These are phyloP conservation scores for Apiotrichum domesticum DNA, from an alignment of 1,284 basidiomycete species.

Conservation along the genomic window DNA sequence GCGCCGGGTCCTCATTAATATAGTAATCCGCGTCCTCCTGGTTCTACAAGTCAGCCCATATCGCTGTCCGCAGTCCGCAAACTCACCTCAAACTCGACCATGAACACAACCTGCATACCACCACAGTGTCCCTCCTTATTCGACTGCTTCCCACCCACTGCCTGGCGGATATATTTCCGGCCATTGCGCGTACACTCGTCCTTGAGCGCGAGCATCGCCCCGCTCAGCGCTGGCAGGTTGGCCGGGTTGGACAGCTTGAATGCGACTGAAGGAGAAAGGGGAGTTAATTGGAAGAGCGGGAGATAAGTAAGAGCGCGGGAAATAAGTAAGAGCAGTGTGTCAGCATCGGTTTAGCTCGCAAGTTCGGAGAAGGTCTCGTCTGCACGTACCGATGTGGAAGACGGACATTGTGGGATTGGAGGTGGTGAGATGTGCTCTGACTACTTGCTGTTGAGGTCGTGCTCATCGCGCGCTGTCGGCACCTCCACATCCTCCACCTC, in stretches of 20 bases:
- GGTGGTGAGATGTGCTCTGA: background rate
- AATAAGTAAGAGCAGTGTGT: too few species aligned
- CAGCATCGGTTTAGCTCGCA: too few species aligned
- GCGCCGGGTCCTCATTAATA: constrained; percentile 30
- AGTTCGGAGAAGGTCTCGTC: background rate
- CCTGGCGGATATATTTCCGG: constrained; percentile 27
- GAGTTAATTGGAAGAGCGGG: too few species aligned
- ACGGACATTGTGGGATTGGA: constrained; percentile 6
- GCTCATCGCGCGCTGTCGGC: background rate
- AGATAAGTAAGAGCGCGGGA: too few species aligned
- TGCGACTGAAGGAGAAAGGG: constrained; percentile 23
- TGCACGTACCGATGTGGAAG: constrained; percentile 13
- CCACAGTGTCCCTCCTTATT: constrained; percentile 30
- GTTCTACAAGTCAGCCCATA: constrained; percentile 16
- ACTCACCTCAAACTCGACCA: constrained; percentile 38
- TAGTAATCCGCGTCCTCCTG: constrained; percentile 36
- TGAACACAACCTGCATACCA: constrained; percentile 36
- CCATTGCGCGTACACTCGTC: constrained; percentile 23
- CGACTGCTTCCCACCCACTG: constrained; percentile 35
- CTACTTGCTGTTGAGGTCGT: background rate
- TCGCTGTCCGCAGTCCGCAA: background rate
- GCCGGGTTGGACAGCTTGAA: constrained; percentile 27
- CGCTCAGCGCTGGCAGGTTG: constrained; percentile 15
- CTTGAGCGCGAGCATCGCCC: constrained; percentile 26
- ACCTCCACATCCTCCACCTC: too few species aligned